phyloP scores from a whole-genome alignment of 78 protist species.

The Cyanophora paradoxa region DNA sequence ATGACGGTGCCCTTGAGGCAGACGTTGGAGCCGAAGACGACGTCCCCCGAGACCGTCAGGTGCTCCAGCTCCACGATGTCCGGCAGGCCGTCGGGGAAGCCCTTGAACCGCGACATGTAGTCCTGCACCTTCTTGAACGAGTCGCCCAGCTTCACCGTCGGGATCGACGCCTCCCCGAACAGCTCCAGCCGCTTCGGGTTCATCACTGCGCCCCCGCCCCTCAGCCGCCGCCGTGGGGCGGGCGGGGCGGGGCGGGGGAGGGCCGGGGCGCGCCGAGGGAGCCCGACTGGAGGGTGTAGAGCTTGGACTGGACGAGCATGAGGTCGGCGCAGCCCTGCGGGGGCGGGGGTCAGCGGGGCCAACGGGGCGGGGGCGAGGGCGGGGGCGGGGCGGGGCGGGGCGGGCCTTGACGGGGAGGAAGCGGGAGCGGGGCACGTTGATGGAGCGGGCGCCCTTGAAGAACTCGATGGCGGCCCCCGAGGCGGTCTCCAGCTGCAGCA shows the following conservation, averaged over 20 bases:
- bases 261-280: too few species aligned
- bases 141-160: conserved; percentile 78
- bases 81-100: conserved; percentile 69
- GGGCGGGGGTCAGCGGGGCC: too few species aligned
- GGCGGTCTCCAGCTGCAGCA: conserved; percentile 95
- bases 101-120: conserved; percentile 26
- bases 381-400: conserved; percentile 82
- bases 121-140: conserved; percentile 67
- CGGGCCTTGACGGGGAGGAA: too few species aligned
- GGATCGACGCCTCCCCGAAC: too few species aligned
- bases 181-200: conserved; percentile 52
- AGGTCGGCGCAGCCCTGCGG: too few species aligned
- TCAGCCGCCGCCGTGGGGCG: too few species aligned
- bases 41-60: conserved; percentile 90
- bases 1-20: too few species aligned
- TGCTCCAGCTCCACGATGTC: conserved; percentile 78
- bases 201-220: conserved; percentile 64
- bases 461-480: conserved; percentile 88
- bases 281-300: conserved; percentile 61
- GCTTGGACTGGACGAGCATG: conserved; percentile 74
- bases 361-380: too few species aligned
- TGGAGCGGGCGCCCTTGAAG: conserved; percentile 71
- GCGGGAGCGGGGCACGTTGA: conserved; percentile 87
- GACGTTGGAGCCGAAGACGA: conserved; percentile 72
- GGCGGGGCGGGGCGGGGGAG: too few species aligned